Percentiles rank a stretch among this genome's conserved stretches.
Evolutionary conservation across 257 asterid species (phyloP).

Genomic region (Solanum corneliomulleri): DNA sequence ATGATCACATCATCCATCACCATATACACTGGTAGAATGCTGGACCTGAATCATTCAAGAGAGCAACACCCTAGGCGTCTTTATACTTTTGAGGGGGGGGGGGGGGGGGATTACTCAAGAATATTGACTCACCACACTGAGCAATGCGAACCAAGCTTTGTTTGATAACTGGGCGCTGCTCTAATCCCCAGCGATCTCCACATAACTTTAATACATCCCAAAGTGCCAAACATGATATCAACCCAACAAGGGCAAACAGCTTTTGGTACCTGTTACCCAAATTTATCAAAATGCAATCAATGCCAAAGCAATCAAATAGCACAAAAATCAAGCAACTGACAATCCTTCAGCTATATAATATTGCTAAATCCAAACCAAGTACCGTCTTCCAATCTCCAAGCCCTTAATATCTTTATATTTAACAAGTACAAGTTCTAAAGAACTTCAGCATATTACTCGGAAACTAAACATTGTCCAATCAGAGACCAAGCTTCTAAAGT

Average conservation of each 20-base stretch:
- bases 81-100: background rate
- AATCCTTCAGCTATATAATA: background rate
- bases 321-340: background rate
- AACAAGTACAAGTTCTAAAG: background rate
- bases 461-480: background rate
- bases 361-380: background rate
- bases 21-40: background rate
- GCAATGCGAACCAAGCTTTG: constrained; percentile 39
- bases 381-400: background rate
- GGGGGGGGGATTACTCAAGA: background rate
- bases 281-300: background rate
- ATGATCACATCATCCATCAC: background rate
- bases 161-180: constrained; percentile 31
- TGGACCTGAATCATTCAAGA: background rate
- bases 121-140: constrained; percentile 72
- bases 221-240: constrained; percentile 58
- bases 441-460: background rate
- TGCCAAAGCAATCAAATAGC: background rate
- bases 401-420: background rate
- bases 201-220: constrained; percentile 68
- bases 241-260: constrained; percentile 73
- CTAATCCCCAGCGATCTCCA: constrained; percentile 55
- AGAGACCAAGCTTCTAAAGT: background rate
- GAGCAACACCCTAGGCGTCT: background rate
- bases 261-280: constrained; percentile 55